A percentile compares a stretch with the other conserved stretches of the same genome.
Evolutionary conservation across 495 filamentous ascomycete genomes (phyloP).

Genomic region (Penicillium chermesinum): DNA sequence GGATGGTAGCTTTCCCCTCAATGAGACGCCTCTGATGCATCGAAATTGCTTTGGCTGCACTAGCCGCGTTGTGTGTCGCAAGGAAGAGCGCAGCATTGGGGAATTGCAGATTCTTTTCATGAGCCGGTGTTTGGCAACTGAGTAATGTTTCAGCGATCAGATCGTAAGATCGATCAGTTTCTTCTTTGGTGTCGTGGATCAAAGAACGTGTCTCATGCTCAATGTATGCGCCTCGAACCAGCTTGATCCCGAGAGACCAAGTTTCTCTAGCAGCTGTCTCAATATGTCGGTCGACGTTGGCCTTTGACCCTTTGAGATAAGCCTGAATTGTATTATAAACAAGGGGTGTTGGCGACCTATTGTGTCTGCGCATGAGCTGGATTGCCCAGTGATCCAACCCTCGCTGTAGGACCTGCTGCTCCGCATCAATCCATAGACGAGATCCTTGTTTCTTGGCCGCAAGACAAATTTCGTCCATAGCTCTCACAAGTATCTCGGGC

Average conservation of each 20-base stretch:
- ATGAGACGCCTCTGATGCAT: slow-evolving; percentile 20
- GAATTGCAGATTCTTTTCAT: slow-evolving; percentile 16
- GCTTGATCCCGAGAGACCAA: slow-evolving; percentile 33
- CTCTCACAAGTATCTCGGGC: slow-evolving; percentile 20
- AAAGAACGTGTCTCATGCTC: slow-evolving; percentile 29
- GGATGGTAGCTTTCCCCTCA: slow-evolving; percentile 19
- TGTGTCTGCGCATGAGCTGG: slow-evolving; percentile 38
- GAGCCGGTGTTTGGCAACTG: slow-evolving; percentile 13
- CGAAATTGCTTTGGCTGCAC: slow-evolving; percentile 26
- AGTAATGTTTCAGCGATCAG: slow-evolving; percentile 32
- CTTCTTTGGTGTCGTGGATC: slow-evolving; percentile 40
- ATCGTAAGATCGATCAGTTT: slow-evolving; percentile 39
- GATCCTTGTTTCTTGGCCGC: slow-evolving; percentile 26
- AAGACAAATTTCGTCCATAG: slow-evolving; percentile 30
- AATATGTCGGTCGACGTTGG: slow-evolving; percentile 30
- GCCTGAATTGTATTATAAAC: slow-evolving; percentile 41
- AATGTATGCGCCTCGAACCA: slow-evolving; percentile 41
- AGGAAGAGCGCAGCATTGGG: slow-evolving; percentile 35
- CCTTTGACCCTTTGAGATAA: slow-evolving; percentile 34
- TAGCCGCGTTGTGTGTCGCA: slow-evolving; percentile 35
- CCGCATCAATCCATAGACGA: slow-evolving; percentile 36
- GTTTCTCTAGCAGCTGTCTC: slow-evolving; percentile 24
- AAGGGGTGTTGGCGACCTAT: slow-evolving; percentile 17
- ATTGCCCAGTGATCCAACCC: slow-evolving; percentile 34
- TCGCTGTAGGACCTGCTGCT: slow-evolving; percentile 33